phyloP scores from a whole-genome alignment of 139 green algal genomes.

The Micromonas commoda region DNA sequence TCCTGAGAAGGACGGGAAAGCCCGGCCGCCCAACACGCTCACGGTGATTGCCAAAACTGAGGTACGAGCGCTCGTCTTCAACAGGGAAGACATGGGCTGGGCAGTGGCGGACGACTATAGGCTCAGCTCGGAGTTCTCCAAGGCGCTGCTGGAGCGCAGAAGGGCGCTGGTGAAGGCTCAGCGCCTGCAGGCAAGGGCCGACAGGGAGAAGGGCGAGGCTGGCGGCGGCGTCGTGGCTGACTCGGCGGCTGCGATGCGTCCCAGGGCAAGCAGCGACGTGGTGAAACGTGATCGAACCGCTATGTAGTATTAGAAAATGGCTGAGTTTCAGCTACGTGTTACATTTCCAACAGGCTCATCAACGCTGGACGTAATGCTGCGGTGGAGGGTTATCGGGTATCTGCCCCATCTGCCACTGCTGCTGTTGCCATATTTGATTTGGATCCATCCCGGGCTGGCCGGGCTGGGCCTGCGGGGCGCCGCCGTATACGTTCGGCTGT shows the following conservation, averaged over 20 bases:
- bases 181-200: too few species aligned
- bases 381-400: conserved; percentile 11
- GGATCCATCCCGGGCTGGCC: neutral
- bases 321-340: neutral
- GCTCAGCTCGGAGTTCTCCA: neutral
- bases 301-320: neutral
- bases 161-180: neutral
- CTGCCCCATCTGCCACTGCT: neutral
- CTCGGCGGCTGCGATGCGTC: neutral
- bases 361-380: conserved; percentile 3
- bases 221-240: neutral
- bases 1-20: neutral
- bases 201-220: neutral
- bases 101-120: conserved; percentile 9
- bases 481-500: neutral
- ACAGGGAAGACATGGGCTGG: conserved; percentile 2
- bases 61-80: conserved; percentile 10
- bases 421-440: neutral
- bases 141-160: neutral
- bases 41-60: neutral
- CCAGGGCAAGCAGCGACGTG: neutral
- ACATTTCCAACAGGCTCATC: neutral
- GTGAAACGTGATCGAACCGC: neutral
- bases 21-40: neutral
- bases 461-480: neutral